Conservation (phyloP, 176 grass and related monocot genomes). For the Cymbopogon citratus region DNA sequence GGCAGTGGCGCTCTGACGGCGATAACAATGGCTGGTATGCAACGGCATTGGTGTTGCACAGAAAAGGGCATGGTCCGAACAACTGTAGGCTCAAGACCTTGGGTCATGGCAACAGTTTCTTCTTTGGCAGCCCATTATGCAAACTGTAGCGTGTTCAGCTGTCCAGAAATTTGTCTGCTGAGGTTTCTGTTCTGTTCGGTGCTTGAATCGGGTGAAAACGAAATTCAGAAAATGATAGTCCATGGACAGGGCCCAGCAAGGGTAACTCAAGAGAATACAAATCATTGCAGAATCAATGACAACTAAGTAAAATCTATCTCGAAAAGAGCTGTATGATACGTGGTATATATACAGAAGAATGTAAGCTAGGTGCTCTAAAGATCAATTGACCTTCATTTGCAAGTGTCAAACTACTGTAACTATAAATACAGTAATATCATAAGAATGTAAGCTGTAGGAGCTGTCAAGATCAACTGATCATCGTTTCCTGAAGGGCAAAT, state of each 20-base stretch:
- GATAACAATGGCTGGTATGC: not conserved
- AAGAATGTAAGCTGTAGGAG: not conserved
- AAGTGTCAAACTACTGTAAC: not conserved
- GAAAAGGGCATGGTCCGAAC: not conserved
- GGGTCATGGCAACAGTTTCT: conserved; percentile 3
- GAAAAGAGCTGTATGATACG: not conserved
- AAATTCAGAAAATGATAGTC: not conserved
- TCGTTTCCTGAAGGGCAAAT: not conserved
- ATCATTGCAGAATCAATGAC: no score
- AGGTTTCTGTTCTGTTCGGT: not conserved
- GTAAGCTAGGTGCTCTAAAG: not conserved
- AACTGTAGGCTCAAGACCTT: not conserved
- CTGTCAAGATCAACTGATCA: not conserved
- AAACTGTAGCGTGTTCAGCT: not conserved
- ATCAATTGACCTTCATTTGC: not conserved
- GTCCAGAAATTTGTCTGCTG: not conserved
- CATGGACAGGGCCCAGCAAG: not conserved
- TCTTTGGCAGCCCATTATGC: not conserved
- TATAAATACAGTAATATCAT: not conserved
- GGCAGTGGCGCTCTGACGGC: not conserved
- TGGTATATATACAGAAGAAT: not conserved
- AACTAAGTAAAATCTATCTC: not conserved
- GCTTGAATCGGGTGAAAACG: not conserved
- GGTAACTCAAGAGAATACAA: not conserved
- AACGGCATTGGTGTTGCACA: not conserved